phyloP scores from a whole-genome alignment of 2,329 filamentous ascomycete genomes.

The Aureobasidium sp. region DNA sequence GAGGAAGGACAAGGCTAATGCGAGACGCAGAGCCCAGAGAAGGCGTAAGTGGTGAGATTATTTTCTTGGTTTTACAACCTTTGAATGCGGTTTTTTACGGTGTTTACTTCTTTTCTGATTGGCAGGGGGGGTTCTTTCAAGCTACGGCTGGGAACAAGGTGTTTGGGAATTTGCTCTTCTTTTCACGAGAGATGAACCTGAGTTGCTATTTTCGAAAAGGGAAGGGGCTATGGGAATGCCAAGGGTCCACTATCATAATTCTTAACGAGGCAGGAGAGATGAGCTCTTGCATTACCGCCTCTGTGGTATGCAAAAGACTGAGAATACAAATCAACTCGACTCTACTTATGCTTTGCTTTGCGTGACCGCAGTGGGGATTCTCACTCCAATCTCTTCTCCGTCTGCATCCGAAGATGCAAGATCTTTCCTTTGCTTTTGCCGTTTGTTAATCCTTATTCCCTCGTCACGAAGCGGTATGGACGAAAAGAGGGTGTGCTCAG shows the following conservation, averaged over 20 bases:
- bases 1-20: constrained; percentile 18
- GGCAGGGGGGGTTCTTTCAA: neutral
- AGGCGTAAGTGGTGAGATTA: neutral
- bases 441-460: neutral
- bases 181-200: neutral
- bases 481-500: neutral
- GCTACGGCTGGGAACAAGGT: constrained; percentile 4
- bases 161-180: neutral
- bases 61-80: neutral
- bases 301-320: neutral
- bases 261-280: neutral
- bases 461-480: neutral
- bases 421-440: neutral
- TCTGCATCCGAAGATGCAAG: neutral
- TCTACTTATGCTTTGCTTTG: neutral
- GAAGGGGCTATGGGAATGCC: neutral
- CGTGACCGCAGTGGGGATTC: too few relatives aligned
- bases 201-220: neutral
- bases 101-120: neutral
- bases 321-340: neutral
- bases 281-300: neutral
- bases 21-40: constrained; percentile 16
- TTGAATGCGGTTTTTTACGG: neutral
- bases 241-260: neutral
- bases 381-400: neutral